Base-by-base conservation (phyloP, 2,329 filamentous ascomycete species). In the Diaporthe longicolla region DNA sequence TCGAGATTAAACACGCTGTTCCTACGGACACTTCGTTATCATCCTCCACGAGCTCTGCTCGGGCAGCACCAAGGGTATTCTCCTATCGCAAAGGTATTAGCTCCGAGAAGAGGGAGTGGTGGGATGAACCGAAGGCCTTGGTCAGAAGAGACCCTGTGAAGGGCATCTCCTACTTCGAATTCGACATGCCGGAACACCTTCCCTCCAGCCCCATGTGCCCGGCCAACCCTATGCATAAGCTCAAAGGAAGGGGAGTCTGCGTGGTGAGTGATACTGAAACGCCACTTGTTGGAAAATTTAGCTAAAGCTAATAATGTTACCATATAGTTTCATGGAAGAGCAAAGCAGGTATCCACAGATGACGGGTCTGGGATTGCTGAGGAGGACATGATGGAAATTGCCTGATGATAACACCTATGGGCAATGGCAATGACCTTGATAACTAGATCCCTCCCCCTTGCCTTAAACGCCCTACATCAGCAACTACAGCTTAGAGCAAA, bases 151-250 rank as follows among this genome's bases (percentile, higher is more conserved):
- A 77, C 32, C 72, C 77, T 19, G 71, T 78, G 0, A 70, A 54
- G 61, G 54, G 57, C 66, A 72, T 70, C 24, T 35, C 76, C 11
- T 52, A 72, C 71, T 89, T 89, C 73, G 81, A 85, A 63, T 88
- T 89, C 73, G 83, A 88, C 61, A 75, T 89, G 15, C 86, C 87
- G 1, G 86, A 89, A 75, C 88, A 89, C 75, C 79, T 88, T 10
- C 86, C 87, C 43, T 85, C 76, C 73, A 89, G 87, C 77, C 87
- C 87, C 21, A 83, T 88, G 81, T 89, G 88, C 71, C 88, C 88
- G 3, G 80, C 86, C 11, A 88, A 89, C 78, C 79, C 79, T 57
- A 84, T 82, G 54, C 84, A 87, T 71, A 78, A 78, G 70, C 84
- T 83, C 19, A 82, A 84, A n/a, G 86, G 87, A 6, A 84, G 82